phyloP scores from a whole-genome alignment of 2,329 filamentous ascomycete genomes.

The Didymella pinodella region DNA sequence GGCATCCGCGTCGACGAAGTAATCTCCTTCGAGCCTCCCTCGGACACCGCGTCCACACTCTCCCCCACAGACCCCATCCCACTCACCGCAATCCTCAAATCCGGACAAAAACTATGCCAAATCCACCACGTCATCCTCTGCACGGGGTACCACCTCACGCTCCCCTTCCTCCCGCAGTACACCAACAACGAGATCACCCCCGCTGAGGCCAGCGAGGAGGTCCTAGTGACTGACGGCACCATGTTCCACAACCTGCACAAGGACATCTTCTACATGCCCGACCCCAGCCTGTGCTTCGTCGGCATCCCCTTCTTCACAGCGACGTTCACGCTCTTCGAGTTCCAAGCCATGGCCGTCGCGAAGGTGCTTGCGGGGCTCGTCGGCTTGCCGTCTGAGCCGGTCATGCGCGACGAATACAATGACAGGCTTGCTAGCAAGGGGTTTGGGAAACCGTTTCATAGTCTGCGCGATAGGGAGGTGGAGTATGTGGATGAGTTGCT shows the following conservation, averaged over 20 bases:
- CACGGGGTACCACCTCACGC: constrained; percentile 73
- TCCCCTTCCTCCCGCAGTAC: constrained; percentile 67
- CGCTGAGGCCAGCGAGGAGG: constrained; percentile 53
- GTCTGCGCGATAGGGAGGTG: constrained; percentile 51
- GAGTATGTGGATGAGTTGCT: constrained; percentile 53
- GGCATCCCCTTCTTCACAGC: constrained; percentile 72
- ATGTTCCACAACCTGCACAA: constrained; percentile 72
- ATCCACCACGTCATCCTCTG: constrained; percentile 71
- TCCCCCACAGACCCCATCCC: constrained; percentile 54
- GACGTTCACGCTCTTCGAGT: constrained; percentile 74
- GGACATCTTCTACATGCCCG: constrained; percentile 75
- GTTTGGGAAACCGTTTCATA: constrained; percentile 56
- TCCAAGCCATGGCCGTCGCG: constrained; percentile 69
- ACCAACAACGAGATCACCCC: constrained; percentile 56
- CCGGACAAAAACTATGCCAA: constrained; percentile 60
- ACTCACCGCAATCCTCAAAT: constrained; percentile 60
- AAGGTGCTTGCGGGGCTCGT: constrained; percentile 63
- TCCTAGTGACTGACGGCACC: constrained; percentile 69
- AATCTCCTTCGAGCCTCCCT: constrained; percentile 52
- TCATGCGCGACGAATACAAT: constrained; percentile 55
- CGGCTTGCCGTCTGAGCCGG: constrained; percentile 55
- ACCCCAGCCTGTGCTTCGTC: constrained; percentile 69
- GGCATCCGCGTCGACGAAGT: constrained; percentile 63
- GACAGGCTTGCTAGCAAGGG: constrained; percentile 50
- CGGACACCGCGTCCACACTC: neutral